Evolutionary conservation across 306 rosid species (phyloP), one percentile per base, ranked within the genome.

Genomic region (Malus fusca): DNA sequence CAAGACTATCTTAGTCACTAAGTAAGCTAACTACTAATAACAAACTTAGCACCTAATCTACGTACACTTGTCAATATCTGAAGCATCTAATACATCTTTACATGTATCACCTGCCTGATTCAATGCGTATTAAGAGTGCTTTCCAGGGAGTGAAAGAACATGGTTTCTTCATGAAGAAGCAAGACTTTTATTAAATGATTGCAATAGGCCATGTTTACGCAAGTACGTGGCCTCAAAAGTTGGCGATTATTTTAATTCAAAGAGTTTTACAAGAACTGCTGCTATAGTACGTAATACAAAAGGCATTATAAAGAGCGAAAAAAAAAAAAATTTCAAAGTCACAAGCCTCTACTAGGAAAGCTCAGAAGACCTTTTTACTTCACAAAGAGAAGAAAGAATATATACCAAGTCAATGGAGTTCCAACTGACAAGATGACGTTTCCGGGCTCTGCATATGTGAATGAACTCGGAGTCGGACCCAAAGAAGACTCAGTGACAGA

Each of bases 161-260:
- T 91, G 96, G 92, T 89, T 89, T 88, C 89, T 93, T 75, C 92
- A 78, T 61, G 86, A 84, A 25, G 85, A 89, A 77, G 92, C 72
- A 37, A 73, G 26, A 64, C 52, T 76, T 74, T 5, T 43, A 11
- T 77, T 74, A 69, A 74, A 66, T 28, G 48, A 68, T 68, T 72
- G 66, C 69, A 43, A 51, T 33, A 37, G 53, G 74, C 81, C 86
- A 4, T 63, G 64, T 68, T 62, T 73, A 60, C 85, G 76, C 23
- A 33, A 51, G 19, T 68, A 17, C 40, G 70, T 31, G 3, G 56
- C 73, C 76, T n/a, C 55, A 18, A 51, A 79, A 14, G 33, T 53
- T n/a, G 72, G 23, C 66, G 75, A 46, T 58, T 64, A 52, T 80
- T 82, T 51, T 11, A 70, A 83, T 58, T 77, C 77, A 15, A 71